Base-by-base conservation (phyloP, 768 basidiomycete species). In the Suillus brevipes region DNA sequence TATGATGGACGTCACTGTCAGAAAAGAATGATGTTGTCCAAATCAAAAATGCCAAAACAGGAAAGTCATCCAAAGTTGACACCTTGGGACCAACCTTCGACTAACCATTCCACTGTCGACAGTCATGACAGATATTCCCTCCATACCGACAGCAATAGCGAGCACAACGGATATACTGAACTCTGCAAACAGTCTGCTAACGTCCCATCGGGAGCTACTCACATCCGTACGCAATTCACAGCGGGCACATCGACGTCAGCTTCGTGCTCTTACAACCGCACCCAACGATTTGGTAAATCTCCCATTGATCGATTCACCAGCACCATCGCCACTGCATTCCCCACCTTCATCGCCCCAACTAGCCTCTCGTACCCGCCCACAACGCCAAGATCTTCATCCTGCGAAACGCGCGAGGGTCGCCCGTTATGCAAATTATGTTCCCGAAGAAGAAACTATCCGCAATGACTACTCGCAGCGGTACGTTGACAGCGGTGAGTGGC, bases 401-500 rank as follows among this genome's bases (percentile, higher is more conserved):
- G 83, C 87, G 7, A 95, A 95, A 73, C 85, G 87, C 5, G 90
- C 91, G 0, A 84, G 92, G 4, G 79, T 85, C 7, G 82, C 84
- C 25, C 83, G 90, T 42, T 95, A 93, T 68, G 74, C 75, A 40
- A 95, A 96, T 72, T 96, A 97, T 69, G 84, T 95, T 18, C 89
- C 92, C 1, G 94, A 95, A 66, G 97, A 99, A 73, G 97, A 99
- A 75, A 98, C 95, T 0, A 92, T 99, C 52, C 85, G 97, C 57
- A 99, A 97, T 70, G 96, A 99, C 79, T 95, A 96, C 73, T 93
- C 91, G 0, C 90, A 91, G 76, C 81, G 90, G 68, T 98, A 97
- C 76, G 94, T 96, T 40, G 89, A 93, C 70, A 85, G 91, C 2
- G 96, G 95, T 12, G 91, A 93, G 67, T 95, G 95, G 89, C 94